Evolutionary conservation across 345 rosid genomes (phyloP).

Genomic region (Ceriops decandra): DNA sequence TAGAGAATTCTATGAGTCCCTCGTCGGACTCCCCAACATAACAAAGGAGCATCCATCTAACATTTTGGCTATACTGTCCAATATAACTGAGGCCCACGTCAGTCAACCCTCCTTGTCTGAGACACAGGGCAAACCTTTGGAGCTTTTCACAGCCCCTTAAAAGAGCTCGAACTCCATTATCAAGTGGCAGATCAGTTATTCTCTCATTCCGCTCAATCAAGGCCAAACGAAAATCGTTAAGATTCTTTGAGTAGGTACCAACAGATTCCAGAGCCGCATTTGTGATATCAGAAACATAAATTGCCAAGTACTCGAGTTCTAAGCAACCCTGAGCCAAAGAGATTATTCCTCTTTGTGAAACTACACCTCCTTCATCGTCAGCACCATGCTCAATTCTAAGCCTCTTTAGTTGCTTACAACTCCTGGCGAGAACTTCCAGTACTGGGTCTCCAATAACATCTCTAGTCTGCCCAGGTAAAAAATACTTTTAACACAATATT

Average conservation of each 20-base stretch:
- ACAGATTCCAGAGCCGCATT: conserved; percentile 64
- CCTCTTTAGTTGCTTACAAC: conserved; percentile 72
- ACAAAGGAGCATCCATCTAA: conserved; percentile 94
- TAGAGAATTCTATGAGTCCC: conserved; percentile 72
- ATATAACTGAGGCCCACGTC: conserved; percentile 78
- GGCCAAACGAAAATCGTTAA: conserved; percentile 80
- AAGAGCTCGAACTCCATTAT: conserved; percentile 77
- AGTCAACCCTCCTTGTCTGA: conserved; percentile 76
- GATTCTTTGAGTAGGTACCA: conserved; percentile 63
- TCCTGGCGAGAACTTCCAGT: conserved; percentile 68
- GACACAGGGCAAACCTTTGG: conserved; percentile 73
- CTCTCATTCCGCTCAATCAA: conserved; percentile 69
- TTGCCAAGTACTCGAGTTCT: conserved; percentile 71
- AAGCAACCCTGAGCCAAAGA: conserved; percentile 85
- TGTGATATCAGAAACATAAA: conserved; percentile 82
- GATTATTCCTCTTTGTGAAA: conserved; percentile 81
- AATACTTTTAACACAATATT: background rate
- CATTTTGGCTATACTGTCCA: conserved; percentile 65
- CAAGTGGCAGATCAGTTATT: conserved; percentile 85
- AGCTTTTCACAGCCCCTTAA: conserved; percentile 80
- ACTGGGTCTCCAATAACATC: conserved; percentile 94
- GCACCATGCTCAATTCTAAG: conserved; percentile 93
- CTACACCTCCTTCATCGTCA: conserved; percentile 85
- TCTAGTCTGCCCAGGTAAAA: conserved; percentile 63
- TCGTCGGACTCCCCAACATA: conserved; percentile 73